Base-by-base conservation (phyloP, 768 basidiomycete genomes). In the Pholiota conissans region DNA sequence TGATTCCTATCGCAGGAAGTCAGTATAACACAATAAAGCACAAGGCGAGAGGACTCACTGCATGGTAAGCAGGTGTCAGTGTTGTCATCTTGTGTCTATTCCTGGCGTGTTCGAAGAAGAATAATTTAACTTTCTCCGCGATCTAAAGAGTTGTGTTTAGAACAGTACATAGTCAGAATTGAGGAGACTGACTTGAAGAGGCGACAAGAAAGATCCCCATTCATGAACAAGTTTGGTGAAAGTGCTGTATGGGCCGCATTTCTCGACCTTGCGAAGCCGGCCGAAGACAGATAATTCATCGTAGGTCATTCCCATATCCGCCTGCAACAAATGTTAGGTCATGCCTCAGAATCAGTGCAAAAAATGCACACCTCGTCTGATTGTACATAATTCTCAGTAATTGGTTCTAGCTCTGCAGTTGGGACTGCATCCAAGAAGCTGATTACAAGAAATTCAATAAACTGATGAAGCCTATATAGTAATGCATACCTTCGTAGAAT, bases 31-130 rank as follows among this genome's bases (percentile, higher is more conserved):
- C 20, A 48, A n/a, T 48, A 16, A n/a, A 24, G 10, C 27, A 49
- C 2, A 28, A 48, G 35, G 54, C 39, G 14, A 37, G 14, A n/a
- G 40, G 6, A 79, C 91, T 67, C 61, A 90, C 96, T 48, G 95
- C 95, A 69, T 97, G 95, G 66, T 97, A 97, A 1, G 93, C 82
- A 1, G 95, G 95, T 2, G 95, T 97, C 60, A 97, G 69, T 0
- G 93, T 96, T 24, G 95, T 96, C 95, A 99, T 98, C 84, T 99
- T 99, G 76, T 98, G 97, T 46, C 95, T 77, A 71, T 99, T 99
- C 52, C 95, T 80, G 0, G 97, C 97, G 64, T 99, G 87, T 70
- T 97, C 94, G 64, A 95, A 96, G 78, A 93, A 98, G 79, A 99
- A 99, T 35, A 86, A 74, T 71, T 99, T 98, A 66, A 99, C 97